A percentile compares a stretch with the other conserved stretches of the same genome.
These are phyloP conservation scores for Violaceomyces palustris DNA, from an alignment of 1,284 basidiomycete species.

Conservation along the genomic window DNA sequence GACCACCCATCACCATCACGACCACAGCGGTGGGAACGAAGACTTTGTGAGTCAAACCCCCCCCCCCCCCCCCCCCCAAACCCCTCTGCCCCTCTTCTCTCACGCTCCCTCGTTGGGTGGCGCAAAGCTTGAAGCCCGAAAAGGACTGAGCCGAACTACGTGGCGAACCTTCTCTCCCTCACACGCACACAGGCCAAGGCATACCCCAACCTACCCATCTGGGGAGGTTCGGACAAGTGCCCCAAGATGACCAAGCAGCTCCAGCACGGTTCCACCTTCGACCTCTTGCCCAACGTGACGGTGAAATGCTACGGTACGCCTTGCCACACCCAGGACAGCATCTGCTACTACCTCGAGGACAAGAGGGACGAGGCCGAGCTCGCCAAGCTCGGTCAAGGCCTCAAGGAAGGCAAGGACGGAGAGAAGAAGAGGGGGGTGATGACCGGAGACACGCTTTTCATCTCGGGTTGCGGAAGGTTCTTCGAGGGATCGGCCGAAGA, in stretches of 20 bases:
- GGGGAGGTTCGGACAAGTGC: slow-evolving; percentile 73
- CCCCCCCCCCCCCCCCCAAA: too few species aligned
- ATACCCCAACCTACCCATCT: slow-evolving; percentile 70
- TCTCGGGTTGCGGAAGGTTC: slow-evolving; percentile 89
- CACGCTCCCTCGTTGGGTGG: too few species aligned
- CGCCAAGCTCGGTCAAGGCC: background rate
- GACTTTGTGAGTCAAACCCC: slow-evolving; percentile 56
- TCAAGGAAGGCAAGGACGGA: slow-evolving; percentile 55
- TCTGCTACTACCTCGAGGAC: slow-evolving; percentile 76
- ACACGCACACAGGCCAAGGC: slow-evolving; percentile 4
- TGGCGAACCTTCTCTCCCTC: too few species aligned
- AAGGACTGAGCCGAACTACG: too few species aligned
- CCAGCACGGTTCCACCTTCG: slow-evolving; percentile 46
- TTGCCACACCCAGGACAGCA: slow-evolving; percentile 94
- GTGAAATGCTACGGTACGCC: slow-evolving; percentile 67
- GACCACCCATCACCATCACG: slow-evolving; percentile 55
- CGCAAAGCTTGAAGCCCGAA: too few species aligned
- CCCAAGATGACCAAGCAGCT: slow-evolving; percentile 68
- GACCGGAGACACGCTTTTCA: slow-evolving; percentile 91
- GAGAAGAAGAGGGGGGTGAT: slow-evolving; percentile 70
- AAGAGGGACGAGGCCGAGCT: slow-evolving; percentile 14
- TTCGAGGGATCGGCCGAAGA: slow-evolving; percentile 83
- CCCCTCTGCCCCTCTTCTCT: too few species aligned
- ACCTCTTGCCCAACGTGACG: slow-evolving; percentile 17
- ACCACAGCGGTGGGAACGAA: slow-evolving; percentile 82